A percentile compares a stretch with the other conserved stretches of the same genome.
These are phyloP conservation scores for Mycena olivaceomarginata DNA, from an alignment of 768 basidiomycete genomes.

Conservation along the genomic window DNA sequence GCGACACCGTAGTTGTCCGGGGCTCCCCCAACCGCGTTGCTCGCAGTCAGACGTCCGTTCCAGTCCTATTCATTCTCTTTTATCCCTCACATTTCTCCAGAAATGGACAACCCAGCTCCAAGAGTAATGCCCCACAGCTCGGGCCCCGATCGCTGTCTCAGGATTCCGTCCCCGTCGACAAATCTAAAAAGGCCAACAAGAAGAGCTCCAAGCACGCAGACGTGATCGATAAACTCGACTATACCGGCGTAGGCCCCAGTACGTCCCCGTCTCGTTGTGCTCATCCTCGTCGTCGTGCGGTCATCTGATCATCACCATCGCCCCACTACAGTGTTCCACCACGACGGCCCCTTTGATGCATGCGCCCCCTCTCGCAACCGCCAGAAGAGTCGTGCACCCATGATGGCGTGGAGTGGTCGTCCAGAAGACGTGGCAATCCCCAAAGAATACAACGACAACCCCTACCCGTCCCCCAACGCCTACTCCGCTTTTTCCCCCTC, in stretches of 20 bases:
- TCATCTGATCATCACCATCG: conserved; percentile 45
- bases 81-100: conserved; percentile 34
- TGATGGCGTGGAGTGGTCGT: conserved; percentile 82
- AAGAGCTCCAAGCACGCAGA: conserved; percentile 91
- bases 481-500: conserved; percentile 69
- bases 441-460: conserved; percentile 61
- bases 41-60: conserved; percentile 77
- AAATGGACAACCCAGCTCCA: conserved; percentile 44
- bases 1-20: conserved; percentile 80
- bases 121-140: conserved; percentile 55
- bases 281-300: conserved; percentile 23
- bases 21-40: conserved; percentile 69
- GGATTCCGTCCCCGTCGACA: conserved; percentile 63
- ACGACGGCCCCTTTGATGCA: conserved; percentile 94
- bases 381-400: conserved; percentile 86
- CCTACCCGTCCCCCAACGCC: conserved; percentile 74
- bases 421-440: conserved; percentile 59
- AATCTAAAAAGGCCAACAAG: conserved; percentile 64
- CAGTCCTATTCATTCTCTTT: conserved; percentile 38
- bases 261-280: conserved; percentile 55
- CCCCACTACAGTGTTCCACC: conserved; percentile 84
- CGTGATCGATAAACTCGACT: conserved; percentile 93
- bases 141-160: conserved; percentile 69
- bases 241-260: conserved; percentile 91
- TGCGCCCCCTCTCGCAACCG: conserved; percentile 94